phyloP scores from a whole-genome alignment of 2,329 filamentous ascomycete genomes.

The Fusarium sublunatum region DNA sequence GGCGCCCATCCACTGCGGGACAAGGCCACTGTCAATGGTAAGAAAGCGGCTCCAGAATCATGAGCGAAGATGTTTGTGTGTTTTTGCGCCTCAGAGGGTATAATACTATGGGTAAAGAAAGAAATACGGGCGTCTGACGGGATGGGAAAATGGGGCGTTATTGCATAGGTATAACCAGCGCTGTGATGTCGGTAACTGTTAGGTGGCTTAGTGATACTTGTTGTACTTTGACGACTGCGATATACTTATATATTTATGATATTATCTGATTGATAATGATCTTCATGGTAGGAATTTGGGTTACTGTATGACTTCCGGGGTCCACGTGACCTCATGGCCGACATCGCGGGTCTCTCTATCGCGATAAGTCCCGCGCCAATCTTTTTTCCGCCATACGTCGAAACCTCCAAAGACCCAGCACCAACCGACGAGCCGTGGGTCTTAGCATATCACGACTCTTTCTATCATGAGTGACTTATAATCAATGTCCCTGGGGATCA shows the following conservation, averaged over 20 bases:
- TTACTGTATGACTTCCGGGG: background rate
- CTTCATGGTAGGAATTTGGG: background rate
- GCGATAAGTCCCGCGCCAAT: conserved; percentile 38
- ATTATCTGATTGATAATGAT: background rate
- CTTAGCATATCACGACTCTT: conserved; percentile 8
- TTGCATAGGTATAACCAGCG: conserved; percentile 15
- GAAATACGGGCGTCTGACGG: conserved; percentile 9
- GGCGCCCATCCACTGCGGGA: conserved; percentile 52
- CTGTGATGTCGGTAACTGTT: conserved; percentile 1
- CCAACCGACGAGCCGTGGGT: conserved; percentile 21
- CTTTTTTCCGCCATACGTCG: conserved; percentile 35
- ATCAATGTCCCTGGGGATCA: conserved; percentile 61
- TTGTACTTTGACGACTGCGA: conserved; percentile 2
- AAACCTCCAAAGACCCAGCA: conserved; percentile 20
- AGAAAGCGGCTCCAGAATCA: conserved; percentile 18
- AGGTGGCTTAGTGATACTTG: background rate
- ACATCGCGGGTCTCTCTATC: conserved; percentile 30
- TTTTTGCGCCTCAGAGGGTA: background rate
- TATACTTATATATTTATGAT: background rate
- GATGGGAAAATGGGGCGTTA: conserved; percentile 16
- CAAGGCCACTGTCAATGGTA: conserved; percentile 38
- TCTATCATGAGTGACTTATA: conserved; percentile 54
- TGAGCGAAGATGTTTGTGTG: conserved; percentile 5
- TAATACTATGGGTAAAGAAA: background rate
- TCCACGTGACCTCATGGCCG: conserved; percentile 28